These are phyloP conservation scores for Schizochytrium sp. DNA, from an alignment of 108 stramenopile species.

Conservation along the genomic window DNA sequence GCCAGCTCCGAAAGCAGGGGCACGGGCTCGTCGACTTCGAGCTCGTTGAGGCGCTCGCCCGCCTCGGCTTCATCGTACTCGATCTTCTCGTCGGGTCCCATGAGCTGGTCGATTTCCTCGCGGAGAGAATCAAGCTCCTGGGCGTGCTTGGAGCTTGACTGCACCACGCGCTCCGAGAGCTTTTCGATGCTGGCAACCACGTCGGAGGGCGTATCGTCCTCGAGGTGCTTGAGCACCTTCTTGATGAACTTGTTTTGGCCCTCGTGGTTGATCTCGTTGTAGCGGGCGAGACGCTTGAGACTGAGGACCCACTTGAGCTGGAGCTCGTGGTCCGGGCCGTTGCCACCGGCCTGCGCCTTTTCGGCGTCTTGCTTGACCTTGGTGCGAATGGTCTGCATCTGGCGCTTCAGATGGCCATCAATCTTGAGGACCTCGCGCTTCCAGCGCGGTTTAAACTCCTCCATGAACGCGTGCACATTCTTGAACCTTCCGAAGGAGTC, in stretches of 20 bases:
- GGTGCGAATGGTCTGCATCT: neutral
- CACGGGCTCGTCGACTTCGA: constrained; percentile 33
- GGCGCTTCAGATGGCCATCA: neutral
- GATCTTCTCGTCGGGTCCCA: constrained; percentile 35
- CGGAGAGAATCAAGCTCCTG: constrained; percentile 59
- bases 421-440: constrained; percentile 18
- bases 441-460: neutral
- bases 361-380: neutral
- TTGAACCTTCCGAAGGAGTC: neutral
- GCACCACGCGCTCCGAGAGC: constrained; percentile 49
- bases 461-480: neutral
- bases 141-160: constrained; percentile 58
- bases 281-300: neutral
- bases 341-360: neutral
- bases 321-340: neutral
- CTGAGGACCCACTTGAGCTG: neutral
- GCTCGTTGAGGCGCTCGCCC: constrained; percentile 22
- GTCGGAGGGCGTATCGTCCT: constrained; percentile 46
- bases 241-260: constrained; percentile 27
- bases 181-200: constrained; percentile 54
- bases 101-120: constrained; percentile 32
- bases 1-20: neutral
- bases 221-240: constrained; percentile 23
- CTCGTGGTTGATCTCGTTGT: constrained; percentile 13
- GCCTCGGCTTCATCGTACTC: neutral